Evolutionary conservation across 1,284 basidiomycete genomes (phyloP).

Genomic region (Sporisorium scitamineum): DNA sequence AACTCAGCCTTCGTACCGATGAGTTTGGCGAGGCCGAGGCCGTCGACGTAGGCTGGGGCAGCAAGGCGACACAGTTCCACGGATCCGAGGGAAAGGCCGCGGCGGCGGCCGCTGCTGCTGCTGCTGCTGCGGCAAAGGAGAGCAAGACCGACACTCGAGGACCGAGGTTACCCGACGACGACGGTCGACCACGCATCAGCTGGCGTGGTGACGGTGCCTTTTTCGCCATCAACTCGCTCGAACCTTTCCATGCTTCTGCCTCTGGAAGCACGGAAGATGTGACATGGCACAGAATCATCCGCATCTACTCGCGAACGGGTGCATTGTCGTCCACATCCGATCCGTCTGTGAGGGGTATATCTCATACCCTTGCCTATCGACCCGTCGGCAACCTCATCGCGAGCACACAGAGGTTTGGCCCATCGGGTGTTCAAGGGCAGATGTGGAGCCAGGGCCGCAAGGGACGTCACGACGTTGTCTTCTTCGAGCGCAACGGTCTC

Average conservation of each 20-base stretch:
- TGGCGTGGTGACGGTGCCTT: conserved; percentile 94
- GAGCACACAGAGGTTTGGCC: conserved; percentile 83
- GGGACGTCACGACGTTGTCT: conserved; percentile 84
- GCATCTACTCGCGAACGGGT: conserved; percentile 74
- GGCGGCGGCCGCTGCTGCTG: conserved; percentile 74
- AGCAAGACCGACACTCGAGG: conserved; percentile 53
- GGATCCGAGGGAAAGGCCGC: conserved; percentile 92
- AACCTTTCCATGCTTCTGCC: conserved; percentile 55
- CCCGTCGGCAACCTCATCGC: conserved; percentile 88
- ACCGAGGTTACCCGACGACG: conserved; percentile 76
- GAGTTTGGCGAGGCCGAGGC: conserved; percentile 91
- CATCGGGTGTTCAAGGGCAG: conserved; percentile 72
- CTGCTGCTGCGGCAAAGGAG: conserved; percentile 69
- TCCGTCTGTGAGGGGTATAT: conserved; percentile 79
- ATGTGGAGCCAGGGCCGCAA: conserved; percentile 59
- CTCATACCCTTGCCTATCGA: conserved; percentile 84
- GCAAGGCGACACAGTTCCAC: conserved; percentile 96
- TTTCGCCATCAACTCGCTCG: conserved; percentile 85
- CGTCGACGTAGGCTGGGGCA: conserved; percentile 97
- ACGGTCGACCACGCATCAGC: conserved; percentile 79
- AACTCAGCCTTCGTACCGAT: conserved; percentile 78
- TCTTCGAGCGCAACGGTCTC: conserved; percentile 95
- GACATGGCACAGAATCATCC: conserved; percentile 81
- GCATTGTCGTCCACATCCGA: conserved; percentile 87
- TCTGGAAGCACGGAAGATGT: conserved; percentile 7